These are phyloP conservation scores for Malus hybrid DNA, from an alignment of 331 rosid genomes.

Conservation along the genomic window DNA sequence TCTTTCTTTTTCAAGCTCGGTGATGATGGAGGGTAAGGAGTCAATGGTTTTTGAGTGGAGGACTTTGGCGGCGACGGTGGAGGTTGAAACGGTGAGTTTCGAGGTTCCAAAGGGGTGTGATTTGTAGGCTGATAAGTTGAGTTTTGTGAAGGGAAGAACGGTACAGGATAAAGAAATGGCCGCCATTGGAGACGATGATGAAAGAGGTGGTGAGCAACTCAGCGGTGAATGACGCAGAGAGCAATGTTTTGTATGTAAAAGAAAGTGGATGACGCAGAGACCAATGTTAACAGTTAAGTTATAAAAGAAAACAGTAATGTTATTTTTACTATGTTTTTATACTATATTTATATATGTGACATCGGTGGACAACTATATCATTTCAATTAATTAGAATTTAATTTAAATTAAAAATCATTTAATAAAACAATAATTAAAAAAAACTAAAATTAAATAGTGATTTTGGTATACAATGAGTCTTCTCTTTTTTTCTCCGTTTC, in stretches of 20 bases:
- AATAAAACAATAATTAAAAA: no score
- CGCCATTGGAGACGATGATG: slow-evolving; percentile 35
- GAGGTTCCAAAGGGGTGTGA: neutral
- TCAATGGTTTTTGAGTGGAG: slow-evolving; percentile 13
- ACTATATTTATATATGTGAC: no score
- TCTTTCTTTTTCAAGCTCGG: slow-evolving; percentile 19
- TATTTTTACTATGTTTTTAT: no score
- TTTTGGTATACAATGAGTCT: no score
- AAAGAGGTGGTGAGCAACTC: neutral
- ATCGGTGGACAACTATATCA: rapidly evolving
- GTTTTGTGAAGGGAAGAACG: slow-evolving; percentile 18
- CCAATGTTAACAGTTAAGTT: no score
- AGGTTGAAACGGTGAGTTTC: neutral
- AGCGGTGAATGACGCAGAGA: neutral
- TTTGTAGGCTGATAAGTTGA: neutral
- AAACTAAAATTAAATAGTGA: no score
- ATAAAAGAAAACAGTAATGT: no score
- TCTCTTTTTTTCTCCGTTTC: no score
- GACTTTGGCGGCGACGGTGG: neutral
- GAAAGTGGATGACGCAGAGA: no score
- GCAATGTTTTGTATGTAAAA: neutral
- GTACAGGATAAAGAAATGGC: slow-evolving; percentile 35
- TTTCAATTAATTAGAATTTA: no score
- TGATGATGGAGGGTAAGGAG: slow-evolving; percentile 8
- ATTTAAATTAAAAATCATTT: no score